Percentiles rank a stretch among this genome's conserved stretches.
phyloP scores from a whole-genome alignment of 768 basidiomycete genomes.

The Tephrocybe rancida region DNA sequence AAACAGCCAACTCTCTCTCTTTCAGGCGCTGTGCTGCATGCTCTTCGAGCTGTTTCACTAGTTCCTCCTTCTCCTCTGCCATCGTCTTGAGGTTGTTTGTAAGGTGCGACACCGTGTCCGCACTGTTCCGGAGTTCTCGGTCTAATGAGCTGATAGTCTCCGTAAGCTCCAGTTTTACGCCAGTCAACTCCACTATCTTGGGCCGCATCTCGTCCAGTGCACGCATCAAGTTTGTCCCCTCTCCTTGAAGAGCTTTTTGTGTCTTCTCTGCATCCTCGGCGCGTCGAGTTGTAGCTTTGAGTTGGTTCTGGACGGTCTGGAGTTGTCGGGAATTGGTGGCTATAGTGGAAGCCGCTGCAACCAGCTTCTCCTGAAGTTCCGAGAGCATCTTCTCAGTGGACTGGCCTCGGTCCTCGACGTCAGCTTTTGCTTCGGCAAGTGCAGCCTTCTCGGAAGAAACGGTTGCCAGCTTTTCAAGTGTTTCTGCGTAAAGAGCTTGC shows the following conservation, averaged over 20 bases:
- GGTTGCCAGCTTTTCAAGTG: slow-evolving; percentile 45
- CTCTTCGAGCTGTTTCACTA: slow-evolving; percentile 46
- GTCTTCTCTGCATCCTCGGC: slow-evolving; percentile 75
- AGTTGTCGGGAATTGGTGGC: slow-evolving; percentile 55
- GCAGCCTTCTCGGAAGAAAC: slow-evolving; percentile 47
- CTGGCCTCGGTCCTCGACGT: slow-evolving; percentile 49
- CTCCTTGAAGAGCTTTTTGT: slow-evolving; percentile 72
- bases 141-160: slow-evolving; percentile 65
- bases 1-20: slow-evolving; percentile 49
- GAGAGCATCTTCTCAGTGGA: slow-evolving; percentile 47
- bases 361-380: slow-evolving; percentile 62
- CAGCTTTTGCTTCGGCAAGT: slow-evolving; percentile 50
- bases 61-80: slow-evolving; percentile 49
- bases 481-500: slow-evolving; percentile 35
- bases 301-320: slow-evolving; percentile 64
- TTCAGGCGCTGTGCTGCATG: slow-evolving; percentile 50
- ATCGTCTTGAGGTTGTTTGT: slow-evolving; percentile 60
- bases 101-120: slow-evolving; percentile 60
- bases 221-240: slow-evolving; percentile 77
- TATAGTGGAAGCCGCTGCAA: slow-evolving; percentile 55
- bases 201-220: slow-evolving; percentile 86
- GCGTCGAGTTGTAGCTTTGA: slow-evolving; percentile 63
- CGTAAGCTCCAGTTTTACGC: slow-evolving; percentile 65
- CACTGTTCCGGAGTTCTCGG: slow-evolving; percentile 54
- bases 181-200: slow-evolving; percentile 82